phyloP scores from a whole-genome alignment of 2,329 filamentous ascomycete genomes.

The Chrysoporthe cubensis region DNA sequence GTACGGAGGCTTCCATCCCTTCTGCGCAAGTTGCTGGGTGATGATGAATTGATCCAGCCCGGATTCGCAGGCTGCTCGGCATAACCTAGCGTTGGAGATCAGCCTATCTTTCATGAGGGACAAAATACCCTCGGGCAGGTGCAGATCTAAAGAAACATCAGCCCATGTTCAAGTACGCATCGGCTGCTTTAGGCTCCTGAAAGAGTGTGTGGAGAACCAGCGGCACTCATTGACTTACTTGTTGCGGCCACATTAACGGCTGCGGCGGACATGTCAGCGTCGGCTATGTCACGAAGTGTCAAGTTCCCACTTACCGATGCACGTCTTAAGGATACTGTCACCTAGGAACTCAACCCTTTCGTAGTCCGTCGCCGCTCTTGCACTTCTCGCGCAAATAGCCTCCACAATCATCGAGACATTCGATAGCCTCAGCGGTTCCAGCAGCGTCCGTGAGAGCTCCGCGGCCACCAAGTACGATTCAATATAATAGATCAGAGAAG shows the following conservation, averaged over 20 bases:
- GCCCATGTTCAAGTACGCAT: background rate
- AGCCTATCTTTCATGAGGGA: slow-evolving; percentile 68
- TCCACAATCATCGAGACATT: slow-evolving; percentile 62
- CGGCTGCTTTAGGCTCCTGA: background rate
- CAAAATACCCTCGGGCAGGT: slow-evolving; percentile 78
- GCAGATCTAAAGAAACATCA: slow-evolving; percentile 50
- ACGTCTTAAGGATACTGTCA: slow-evolving; percentile 80
- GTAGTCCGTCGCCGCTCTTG: slow-evolving; percentile 68
- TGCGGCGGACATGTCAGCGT: background rate
- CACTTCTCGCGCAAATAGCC: slow-evolving; percentile 71
- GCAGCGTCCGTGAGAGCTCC: slow-evolving; percentile 58
- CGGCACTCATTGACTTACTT: background rate
- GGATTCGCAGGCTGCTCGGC: slow-evolving; percentile 61
- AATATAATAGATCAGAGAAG: slow-evolving; percentile 72
- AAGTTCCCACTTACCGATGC: slow-evolving; percentile 53
- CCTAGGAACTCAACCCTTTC: slow-evolving; percentile 87
- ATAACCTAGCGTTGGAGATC: slow-evolving; percentile 77
- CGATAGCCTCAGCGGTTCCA: slow-evolving; percentile 57
- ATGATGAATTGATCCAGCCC: slow-evolving; percentile 77
- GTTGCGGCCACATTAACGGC: background rate
- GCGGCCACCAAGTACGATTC: slow-evolving; percentile 67
- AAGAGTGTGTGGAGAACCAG: background rate
- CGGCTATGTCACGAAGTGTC: no score
- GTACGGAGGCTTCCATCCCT: slow-evolving; percentile 69
- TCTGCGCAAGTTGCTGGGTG: slow-evolving; percentile 65